A percentile compares a stretch with the other conserved stretches of the same genome.
Evolutionary conservation across 331 rosid genomes (phyloP).

Genomic region (Spiraea crenata): DNA sequence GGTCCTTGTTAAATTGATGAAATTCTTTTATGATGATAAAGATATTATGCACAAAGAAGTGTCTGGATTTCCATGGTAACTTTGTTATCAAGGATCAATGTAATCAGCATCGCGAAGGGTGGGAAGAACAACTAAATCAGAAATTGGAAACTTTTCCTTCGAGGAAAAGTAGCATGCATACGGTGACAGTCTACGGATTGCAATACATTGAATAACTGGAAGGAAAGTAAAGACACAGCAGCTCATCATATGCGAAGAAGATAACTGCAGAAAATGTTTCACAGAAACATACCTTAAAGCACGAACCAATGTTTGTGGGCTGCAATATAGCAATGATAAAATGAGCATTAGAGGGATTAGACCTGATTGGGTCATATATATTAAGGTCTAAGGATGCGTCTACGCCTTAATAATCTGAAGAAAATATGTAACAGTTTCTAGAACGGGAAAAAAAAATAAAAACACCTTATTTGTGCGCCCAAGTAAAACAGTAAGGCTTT

Average conservation of each 20-base stretch:
- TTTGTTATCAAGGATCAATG: not conserved
- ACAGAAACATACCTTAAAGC: constrained; percentile 69
- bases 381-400: not conserved
- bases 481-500: no score
- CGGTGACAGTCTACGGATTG: not conserved
- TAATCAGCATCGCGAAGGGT: not conserved
- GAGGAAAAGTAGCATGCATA: not conserved
- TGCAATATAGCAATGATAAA: constrained; percentile 41
- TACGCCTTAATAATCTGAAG: not conserved
- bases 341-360: constrained; percentile 22
- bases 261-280: constrained; percentile 7
- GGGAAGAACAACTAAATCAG: not conserved
- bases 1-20: not conserved
- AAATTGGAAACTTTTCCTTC: no score
- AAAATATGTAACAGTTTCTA: not conserved
- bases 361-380: constrained; percentile 5
- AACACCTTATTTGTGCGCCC: no score
- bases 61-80: not conserved
- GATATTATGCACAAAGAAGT: not conserved
- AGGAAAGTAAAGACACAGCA: not conserved
- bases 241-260: not conserved
- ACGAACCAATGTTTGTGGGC: constrained; percentile 97
- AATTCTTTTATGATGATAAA: not conserved
- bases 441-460: no score
- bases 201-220: not conserved